These are phyloP conservation scores for Pseudotsuga menziesii DNA, from an alignment of 75 land plant genomes.

Conservation along the genomic window DNA sequence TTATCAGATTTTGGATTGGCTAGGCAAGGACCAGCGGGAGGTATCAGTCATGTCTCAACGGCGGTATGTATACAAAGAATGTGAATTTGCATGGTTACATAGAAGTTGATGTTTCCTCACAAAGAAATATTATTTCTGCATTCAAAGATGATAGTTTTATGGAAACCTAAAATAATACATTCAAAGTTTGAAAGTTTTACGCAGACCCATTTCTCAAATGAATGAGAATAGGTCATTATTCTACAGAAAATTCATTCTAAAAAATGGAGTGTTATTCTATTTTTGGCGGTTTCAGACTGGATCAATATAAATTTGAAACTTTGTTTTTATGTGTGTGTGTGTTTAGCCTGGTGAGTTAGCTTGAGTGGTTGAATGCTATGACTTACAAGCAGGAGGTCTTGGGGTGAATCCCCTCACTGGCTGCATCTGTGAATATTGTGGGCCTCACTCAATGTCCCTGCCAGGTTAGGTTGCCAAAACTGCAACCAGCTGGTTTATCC, in stretches of 20 bases:
- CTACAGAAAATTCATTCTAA: neutral
- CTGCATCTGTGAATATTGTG: no score
- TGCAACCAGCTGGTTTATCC: no score
- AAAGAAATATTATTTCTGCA: neutral
- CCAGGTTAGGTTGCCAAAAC: no score
- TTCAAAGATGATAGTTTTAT: neutral
- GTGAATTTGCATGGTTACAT: neutral
- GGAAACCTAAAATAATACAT: neutral
- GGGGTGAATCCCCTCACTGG: no score
- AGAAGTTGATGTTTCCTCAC: neutral
- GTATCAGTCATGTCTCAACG: slow-evolving; percentile 79
- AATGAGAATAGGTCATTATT: neutral
- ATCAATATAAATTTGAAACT: neutral
- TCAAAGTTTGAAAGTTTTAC: neutral
- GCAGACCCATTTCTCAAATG: neutral
- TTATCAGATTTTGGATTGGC: slow-evolving; percentile 91
- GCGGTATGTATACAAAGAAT: slow-evolving; percentile 40
- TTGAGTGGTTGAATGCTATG: no score
- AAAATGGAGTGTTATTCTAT: neutral
- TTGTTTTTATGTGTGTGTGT: neutral
- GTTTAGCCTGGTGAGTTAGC: neutral
- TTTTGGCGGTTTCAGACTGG: neutral
- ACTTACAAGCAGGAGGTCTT: no score
- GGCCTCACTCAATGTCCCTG: no score
- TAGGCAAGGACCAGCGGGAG: slow-evolving; percentile 72